These are phyloP conservation scores for Penicillium fimorum DNA, from an alignment of 495 filamentous ascomycete genomes.

Conservation along the genomic window DNA sequence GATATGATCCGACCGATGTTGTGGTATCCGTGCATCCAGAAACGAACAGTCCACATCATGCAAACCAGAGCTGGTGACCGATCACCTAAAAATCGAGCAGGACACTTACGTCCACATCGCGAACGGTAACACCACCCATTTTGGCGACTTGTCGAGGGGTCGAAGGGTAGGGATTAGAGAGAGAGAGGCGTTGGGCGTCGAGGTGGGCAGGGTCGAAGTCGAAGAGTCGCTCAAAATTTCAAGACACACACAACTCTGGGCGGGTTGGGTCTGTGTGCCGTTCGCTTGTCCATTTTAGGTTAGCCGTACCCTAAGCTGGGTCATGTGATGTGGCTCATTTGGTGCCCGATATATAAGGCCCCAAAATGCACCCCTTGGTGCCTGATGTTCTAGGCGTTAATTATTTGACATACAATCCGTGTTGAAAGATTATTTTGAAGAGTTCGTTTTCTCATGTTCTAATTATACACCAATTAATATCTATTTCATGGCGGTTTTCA, in stretches of 20 bases:
- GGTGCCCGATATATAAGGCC: not conserved
- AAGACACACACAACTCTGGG: constrained; percentile 37
- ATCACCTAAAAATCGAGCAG: constrained; percentile 20
- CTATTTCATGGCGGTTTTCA: constrained; percentile 13
- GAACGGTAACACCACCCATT: constrained; percentile 85
- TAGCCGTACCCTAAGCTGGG: constrained; percentile 45
- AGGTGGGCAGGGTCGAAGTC: constrained; percentile 39
- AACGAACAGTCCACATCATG: constrained; percentile 24
- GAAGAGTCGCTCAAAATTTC: constrained; percentile 44
- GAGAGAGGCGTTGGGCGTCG: constrained; percentile 42
- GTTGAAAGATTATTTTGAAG: not conserved
- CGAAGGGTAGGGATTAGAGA: constrained; percentile 37
- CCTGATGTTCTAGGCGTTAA: not conserved
- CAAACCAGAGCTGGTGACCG: constrained; percentile 25
- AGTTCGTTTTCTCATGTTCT: not conserved
- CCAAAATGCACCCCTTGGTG: not conserved
- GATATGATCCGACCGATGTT: constrained; percentile 10
- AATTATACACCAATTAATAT: not conserved
- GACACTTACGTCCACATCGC: constrained; percentile 84
- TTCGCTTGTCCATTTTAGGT: constrained; percentile 46
- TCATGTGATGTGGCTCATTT: constrained; percentile 18
- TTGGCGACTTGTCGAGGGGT: constrained; percentile 56
- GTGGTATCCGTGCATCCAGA: constrained; percentile 18
- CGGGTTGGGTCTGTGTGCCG: constrained; percentile 38
- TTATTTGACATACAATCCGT: not conserved